Percentiles rank a stretch among this genome's conserved stretches.
phyloP scores from a whole-genome alignment of 257 asterid species.

The Salvia hispanica region DNA sequence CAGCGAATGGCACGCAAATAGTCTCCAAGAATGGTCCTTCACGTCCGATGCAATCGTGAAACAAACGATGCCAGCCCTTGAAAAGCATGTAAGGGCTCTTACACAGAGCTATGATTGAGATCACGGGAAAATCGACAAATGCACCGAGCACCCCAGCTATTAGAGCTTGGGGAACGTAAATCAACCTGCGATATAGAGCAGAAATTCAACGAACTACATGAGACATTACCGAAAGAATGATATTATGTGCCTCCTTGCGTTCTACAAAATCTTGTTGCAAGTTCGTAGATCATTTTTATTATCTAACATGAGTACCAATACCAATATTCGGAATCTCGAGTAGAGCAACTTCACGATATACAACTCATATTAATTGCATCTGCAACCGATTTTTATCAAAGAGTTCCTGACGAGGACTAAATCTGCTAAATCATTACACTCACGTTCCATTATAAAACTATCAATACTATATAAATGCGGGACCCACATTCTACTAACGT shows the following conservation, averaged over 20 bases:
- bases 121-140: slow-evolving; percentile 59
- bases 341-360: not conserved
- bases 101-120: slow-evolving; percentile 59
- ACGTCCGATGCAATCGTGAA: slow-evolving; percentile 93
- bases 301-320: not conserved
- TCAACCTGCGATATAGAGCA: slow-evolving; percentile 52
- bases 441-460: not conserved
- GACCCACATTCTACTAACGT: not conserved
- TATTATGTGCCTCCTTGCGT: not conserved
- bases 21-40: slow-evolving; percentile 98
- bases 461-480: not conserved
- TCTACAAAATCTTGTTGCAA: not conserved
- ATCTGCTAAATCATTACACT: not conserved
- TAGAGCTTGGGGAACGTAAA: slow-evolving; percentile 65
- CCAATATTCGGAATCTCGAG: not conserved
- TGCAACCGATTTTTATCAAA: not conserved
- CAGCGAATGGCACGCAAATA: slow-evolving; percentile 93
- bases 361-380: not conserved
- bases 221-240: slow-evolving; percentile 1
- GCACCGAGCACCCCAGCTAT: slow-evolving; percentile 68
- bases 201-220: not conserved
- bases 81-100: slow-evolving; percentile 87
- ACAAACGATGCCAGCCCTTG: slow-evolving; percentile 91
- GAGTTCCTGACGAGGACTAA: not conserved
- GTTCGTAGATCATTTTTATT: not conserved